phyloP scores from a whole-genome alignment of 202 grass and related monocot species.

The Zoysia matrella region DNA sequence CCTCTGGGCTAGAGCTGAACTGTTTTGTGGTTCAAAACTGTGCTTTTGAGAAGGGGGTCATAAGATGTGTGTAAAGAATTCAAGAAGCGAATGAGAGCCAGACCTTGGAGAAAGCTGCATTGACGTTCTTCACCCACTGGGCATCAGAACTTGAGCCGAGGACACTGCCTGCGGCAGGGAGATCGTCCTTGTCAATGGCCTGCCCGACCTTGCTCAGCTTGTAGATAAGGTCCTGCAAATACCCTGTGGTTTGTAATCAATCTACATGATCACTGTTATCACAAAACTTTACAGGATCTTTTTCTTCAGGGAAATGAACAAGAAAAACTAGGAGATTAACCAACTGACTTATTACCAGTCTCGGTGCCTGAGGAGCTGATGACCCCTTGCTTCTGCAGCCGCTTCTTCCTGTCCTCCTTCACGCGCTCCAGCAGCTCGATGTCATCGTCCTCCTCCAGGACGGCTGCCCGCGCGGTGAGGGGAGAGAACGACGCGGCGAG shows the following conservation, averaged over 20 bases:
- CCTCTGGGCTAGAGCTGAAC: constrained; percentile 63
- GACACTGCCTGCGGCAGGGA: constrained; percentile 66
- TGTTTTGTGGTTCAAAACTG: neutral
- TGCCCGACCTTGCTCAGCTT: constrained; percentile 26
- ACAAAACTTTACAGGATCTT: neutral
- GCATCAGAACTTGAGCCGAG: constrained; percentile 56
- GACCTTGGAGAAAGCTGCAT: constrained; percentile 86
- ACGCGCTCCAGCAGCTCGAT: constrained; percentile 85
- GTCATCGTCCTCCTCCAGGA: constrained; percentile 60
- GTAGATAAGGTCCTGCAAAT: constrained; percentile 21
- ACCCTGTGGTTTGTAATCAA: constrained; percentile 61
- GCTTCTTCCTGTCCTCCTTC: constrained; percentile 85
- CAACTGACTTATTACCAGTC: neutral
- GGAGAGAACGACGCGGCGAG: too few relatives aligned
- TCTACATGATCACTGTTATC: constrained; percentile 13
- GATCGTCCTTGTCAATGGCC: constrained; percentile 83
- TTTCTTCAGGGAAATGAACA: too few relatives aligned
- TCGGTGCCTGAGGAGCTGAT: constrained; percentile 39
- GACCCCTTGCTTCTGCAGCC: constrained; percentile 79
- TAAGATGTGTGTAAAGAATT: neutral
- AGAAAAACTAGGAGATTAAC: neutral
- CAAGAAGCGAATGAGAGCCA: neutral
- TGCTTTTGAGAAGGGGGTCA: neutral
- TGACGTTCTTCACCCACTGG: constrained; percentile 77
- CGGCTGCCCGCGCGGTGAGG: too few relatives aligned